A percentile compares a stretch with the other conserved stretches of the same genome.
Conservation (phyloP, 768 basidiomycete species). For the Coprinopsis strossmayeri region DNA sequence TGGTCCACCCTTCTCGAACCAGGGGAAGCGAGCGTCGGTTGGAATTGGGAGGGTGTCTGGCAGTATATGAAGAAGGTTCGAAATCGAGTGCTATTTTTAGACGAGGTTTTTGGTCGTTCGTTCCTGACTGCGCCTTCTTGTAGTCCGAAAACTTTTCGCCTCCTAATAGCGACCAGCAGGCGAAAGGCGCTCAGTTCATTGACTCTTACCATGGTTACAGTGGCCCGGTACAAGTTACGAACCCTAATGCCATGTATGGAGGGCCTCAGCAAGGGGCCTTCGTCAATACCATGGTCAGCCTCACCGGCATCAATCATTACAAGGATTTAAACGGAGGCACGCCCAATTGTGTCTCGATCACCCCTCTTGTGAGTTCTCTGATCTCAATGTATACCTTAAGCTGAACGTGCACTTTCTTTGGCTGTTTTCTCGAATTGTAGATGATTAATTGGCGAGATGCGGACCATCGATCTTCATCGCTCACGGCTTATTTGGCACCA, state of each 20-base stretch:
- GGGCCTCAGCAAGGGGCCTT: slow-evolving; percentile 49
- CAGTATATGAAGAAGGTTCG: slow-evolving; percentile 42
- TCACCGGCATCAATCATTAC: slow-evolving; percentile 42
- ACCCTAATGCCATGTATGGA: slow-evolving; percentile 47
- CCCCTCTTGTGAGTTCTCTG: slow-evolving; percentile 34
- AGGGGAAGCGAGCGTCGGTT: slow-evolving; percentile 35
- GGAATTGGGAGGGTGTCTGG: slow-evolving; percentile 40
- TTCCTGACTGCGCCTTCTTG: slow-evolving; percentile 38
- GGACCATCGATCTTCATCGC: slow-evolving; percentile 50
- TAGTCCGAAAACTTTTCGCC: slow-evolving; percentile 52
- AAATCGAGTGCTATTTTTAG: neutral
- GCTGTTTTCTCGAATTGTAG: slow-evolving; percentile 18
- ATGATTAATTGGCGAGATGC: slow-evolving; percentile 40
- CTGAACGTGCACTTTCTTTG: neutral
- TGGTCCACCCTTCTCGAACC: slow-evolving; percentile 22
- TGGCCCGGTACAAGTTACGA: slow-evolving; percentile 51
- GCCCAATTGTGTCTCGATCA: slow-evolving; percentile 50
- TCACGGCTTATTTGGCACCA: slow-evolving; percentile 47
- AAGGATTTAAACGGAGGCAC: slow-evolving; percentile 50
- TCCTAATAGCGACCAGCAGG: slow-evolving; percentile 27
- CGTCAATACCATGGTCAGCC: slow-evolving; percentile 35
- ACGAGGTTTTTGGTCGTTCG: slow-evolving; percentile 23
- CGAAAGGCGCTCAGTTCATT: slow-evolving; percentile 30
- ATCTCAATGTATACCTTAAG: neutral
- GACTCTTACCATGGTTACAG: slow-evolving; percentile 42